Evolutionary conservation across 2,329 filamentous ascomycete species (phyloP).

Genomic region (Calonectria pauciramosa): DNA sequence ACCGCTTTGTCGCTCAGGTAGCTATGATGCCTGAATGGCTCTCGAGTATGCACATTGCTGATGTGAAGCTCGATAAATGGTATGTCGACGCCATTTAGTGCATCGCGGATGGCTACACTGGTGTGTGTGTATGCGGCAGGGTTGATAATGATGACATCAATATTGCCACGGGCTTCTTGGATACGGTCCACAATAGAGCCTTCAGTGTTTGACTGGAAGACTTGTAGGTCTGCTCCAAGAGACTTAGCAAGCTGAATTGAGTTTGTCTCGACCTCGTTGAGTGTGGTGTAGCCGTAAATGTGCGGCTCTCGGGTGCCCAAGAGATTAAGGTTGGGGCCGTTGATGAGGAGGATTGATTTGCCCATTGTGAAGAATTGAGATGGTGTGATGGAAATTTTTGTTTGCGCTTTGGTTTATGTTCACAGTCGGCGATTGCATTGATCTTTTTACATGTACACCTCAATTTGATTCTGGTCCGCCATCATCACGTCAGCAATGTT

Average conservation of each 20-base stretch:
- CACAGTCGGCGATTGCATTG: too few species aligned
- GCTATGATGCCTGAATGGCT: constrained; percentile 75
- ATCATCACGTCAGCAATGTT: not conserved
- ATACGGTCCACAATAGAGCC: constrained; percentile 80
- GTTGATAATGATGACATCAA: constrained; percentile 78
- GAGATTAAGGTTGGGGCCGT: constrained; percentile 84
- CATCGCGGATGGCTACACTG: constrained; percentile 78
- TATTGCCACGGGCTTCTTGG: constrained; percentile 67
- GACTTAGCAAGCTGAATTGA: constrained; percentile 62
- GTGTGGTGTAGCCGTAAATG: constrained; percentile 78
- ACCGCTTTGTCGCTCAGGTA: constrained; percentile 81
- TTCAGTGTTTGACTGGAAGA: constrained; percentile 83
- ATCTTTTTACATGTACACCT: not conserved
- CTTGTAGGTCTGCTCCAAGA: constrained; percentile 62
- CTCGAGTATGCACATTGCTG: constrained; percentile 79
- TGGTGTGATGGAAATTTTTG: not conserved
- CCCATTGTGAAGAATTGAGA: constrained; percentile 7
- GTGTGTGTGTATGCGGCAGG: constrained; percentile 81
- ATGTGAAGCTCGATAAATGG: constrained; percentile 83
- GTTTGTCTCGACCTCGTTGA: constrained; percentile 69
- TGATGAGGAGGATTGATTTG: constrained; percentile 74
- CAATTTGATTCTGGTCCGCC: not conserved
- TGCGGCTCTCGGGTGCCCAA: constrained; percentile 80
- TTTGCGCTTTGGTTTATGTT: not conserved
- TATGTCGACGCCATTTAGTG: constrained; percentile 74